Conservation (phyloP, 2,329 filamentous ascomycete genomes). For the Rugonectria rugulosa region DNA sequence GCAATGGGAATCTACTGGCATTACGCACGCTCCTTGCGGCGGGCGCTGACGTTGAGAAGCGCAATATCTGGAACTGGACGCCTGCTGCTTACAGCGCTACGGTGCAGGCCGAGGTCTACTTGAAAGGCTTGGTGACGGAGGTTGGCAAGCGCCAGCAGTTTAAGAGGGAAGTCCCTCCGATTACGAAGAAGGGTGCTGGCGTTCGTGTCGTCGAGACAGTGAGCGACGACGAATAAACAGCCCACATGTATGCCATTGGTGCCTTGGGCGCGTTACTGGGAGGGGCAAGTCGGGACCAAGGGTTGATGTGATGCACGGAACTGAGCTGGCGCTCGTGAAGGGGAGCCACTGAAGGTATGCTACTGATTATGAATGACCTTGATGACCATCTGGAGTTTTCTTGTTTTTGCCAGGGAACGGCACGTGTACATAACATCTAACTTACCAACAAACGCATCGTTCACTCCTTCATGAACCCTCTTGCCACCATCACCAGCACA, state of each 20-base stretch:
- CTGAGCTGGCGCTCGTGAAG: too few relatives aligned
- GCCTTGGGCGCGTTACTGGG: neutral
- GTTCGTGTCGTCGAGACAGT: constrained; percentile 55
- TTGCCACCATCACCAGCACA: too few relatives aligned
- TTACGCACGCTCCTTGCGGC: constrained; percentile 79
- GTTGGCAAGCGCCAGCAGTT: constrained; percentile 64
- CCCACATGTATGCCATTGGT: neutral
- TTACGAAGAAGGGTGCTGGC: constrained; percentile 49
- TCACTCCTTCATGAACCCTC: too few relatives aligned
- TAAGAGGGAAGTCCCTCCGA: constrained; percentile 46
- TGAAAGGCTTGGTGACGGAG: constrained; percentile 78
- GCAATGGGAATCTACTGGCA: constrained; percentile 80
- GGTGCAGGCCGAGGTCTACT: constrained; percentile 84
- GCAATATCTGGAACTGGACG: constrained; percentile 82
- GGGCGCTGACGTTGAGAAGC: constrained; percentile 75
- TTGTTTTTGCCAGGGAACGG: too few relatives aligned
- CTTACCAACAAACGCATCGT: too few relatives aligned
- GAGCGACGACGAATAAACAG: constrained; percentile 43
- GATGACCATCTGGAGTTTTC: too few relatives aligned
- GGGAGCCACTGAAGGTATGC: too few relatives aligned
- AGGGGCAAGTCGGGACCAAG: neutral
- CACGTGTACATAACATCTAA: too few relatives aligned
- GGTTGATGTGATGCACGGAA: neutral
- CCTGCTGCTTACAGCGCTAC: constrained; percentile 84
- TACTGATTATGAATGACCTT: too few relatives aligned